Evolutionary conservation across 1,139 yeast genomes (phyloP).

Genomic region (Pichia sp.): DNA sequence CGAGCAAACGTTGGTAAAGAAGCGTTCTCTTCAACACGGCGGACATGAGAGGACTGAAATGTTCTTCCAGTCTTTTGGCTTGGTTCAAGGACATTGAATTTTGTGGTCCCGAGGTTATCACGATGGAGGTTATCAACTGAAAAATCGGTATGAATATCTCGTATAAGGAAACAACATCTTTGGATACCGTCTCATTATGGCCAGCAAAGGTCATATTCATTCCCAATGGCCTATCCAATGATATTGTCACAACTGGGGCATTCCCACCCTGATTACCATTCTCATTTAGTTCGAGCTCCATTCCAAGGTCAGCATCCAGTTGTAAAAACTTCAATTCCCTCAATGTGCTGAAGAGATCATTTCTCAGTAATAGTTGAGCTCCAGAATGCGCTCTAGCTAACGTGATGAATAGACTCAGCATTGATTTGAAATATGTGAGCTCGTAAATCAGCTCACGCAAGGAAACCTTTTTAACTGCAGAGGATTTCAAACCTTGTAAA

Average conservation of each 20-base stretch:
- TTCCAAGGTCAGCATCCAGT: slow-evolving; percentile 77
- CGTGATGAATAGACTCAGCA: slow-evolving; percentile 60
- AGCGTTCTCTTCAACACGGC: slow-evolving; percentile 70
- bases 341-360: slow-evolving; percentile 61
- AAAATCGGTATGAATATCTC: slow-evolving; percentile 74
- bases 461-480: slow-evolving; percentile 27
- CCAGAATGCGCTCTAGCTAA: slow-evolving; percentile 74
- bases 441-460: slow-evolving; percentile 58
- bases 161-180: slow-evolving; percentile 41
- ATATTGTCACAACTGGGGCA: slow-evolving; percentile 35
- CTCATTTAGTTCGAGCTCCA: slow-evolving; percentile 34
- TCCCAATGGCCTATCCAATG: slow-evolving; percentile 43
- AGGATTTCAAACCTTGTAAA: slow-evolving; percentile 26
- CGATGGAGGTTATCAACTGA: slow-evolving; percentile 61
- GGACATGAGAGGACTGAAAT: slow-evolving; percentile 50
- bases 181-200: neutral
- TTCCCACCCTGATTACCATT: slow-evolving; percentile 12
- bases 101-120: slow-evolving; percentile 73
- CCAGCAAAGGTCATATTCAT: slow-evolving; percentile 9
- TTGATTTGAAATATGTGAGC: slow-evolving; percentile 68
- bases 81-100: slow-evolving; percentile 57
- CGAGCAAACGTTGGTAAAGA: slow-evolving; percentile 28
- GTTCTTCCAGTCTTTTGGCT: slow-evolving; percentile 45
- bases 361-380: slow-evolving; percentile 66
- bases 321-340: slow-evolving; percentile 50